Conservation (phyloP, 345 rosid species). For the Adansonia digitata region DNA sequence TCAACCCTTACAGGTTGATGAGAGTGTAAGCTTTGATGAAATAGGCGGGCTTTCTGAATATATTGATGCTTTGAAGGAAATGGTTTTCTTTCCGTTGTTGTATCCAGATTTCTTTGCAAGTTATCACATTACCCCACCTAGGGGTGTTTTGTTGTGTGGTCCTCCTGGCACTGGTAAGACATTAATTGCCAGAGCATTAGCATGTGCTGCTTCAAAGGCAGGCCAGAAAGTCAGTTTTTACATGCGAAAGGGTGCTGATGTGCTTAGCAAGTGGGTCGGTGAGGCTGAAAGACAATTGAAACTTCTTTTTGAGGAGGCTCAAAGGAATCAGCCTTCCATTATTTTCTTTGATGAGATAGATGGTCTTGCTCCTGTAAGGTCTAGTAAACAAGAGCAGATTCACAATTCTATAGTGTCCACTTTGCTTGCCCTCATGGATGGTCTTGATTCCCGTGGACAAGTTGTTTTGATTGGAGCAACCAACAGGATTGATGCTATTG, state of each 20-base stretch:
- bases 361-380: conserved; percentile 99
- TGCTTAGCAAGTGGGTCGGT: conserved; percentile 99
- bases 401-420: conserved; percentile 99
- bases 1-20: conserved; percentile 97
- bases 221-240: conserved; percentile 99
- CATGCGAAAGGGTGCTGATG: conserved; percentile 99
- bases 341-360: conserved; percentile 99
- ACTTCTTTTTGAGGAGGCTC: conserved; percentile 98
- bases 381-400: conserved; percentile 99
- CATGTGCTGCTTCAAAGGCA: conserved; percentile 99
- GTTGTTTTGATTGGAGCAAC: conserved; percentile 99
- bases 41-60: conserved; percentile 96
- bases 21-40: conserved; percentile 85
- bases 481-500: conserved; percentile 98
- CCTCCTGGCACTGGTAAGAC: conserved; percentile 99
- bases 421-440: conserved; percentile 99
- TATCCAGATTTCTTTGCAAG: conserved; percentile 99
- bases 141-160: conserved; percentile 97
- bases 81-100: conserved; percentile 96
- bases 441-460: conserved; percentile 99
- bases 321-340: conserved; percentile 95
- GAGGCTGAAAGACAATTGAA: conserved; percentile 99
- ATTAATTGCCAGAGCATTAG: conserved; percentile 96
- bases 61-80: conserved; percentile 94
- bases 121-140: conserved; percentile 92